Base-by-base conservation (phyloP, 192 early-diverging fungal species). In the Borealophlyctis nickersoniae region DNA sequence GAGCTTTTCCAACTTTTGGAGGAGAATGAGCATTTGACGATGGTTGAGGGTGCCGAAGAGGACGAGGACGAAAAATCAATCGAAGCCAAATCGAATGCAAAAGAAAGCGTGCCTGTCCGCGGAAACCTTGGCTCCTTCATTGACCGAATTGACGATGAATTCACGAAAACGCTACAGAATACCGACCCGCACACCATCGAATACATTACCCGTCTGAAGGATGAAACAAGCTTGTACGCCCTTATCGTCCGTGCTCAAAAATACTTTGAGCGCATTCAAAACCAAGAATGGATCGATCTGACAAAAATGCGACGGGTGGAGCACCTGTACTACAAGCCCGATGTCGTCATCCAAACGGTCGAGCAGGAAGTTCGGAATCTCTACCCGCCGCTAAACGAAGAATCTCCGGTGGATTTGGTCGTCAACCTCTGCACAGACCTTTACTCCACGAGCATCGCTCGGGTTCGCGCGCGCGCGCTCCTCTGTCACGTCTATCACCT, bases 281-380 rank as follows among this genome's bases (percentile, higher is more conserved):
- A 29, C 22, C 63, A 72, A 28, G 87, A 87, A 19, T 80, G 76
- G 50, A 71, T 89, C 53, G 87, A 89, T 70, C 85, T 86, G 56
- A 86, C 87, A 9, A 77, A 92, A 39, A 84, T 95, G 80, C 84
- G 93, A 68, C 81, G 94, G 36, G 77, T 99, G 56, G 92, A 97
- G 76, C 95, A 97, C 70, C 73, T 99, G 63, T 97, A 99, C 85
- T 96, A 92, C 85, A 97, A 91, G 87, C 92, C 96, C 48, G 94
- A 96, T 70, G 75, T 84, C 60, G 91, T 99, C 67, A 86, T 91
- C 58, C 75, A 85, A 52, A 84, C 85, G 58, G 73, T 91, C 45
- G 91, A 93, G 76, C 64, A 65, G 52, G 66, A 74, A 33, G 58
- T 29, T 29, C 84, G 82, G 30, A 81, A 67, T 27, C 75, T 89